phyloP scores from a whole-genome alignment of 2,329 filamentous ascomycete genomes.

The Exophiala phaeomuriformis region DNA sequence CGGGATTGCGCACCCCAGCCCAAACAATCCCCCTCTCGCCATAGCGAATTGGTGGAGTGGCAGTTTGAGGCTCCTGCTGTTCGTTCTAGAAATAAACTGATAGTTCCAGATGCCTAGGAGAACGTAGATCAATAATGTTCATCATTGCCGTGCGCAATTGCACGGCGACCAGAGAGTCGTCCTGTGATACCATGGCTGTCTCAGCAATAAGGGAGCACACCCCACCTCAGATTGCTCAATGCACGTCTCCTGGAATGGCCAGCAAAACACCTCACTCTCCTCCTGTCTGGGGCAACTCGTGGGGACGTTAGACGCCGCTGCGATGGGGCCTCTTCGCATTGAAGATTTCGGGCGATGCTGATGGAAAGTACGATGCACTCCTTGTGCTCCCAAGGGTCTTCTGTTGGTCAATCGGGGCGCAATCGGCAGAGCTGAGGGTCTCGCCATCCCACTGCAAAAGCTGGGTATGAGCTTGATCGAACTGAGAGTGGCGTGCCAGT shows the following conservation, averaged over 20 bases:
- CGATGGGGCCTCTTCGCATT: background rate
- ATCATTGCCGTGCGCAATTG: background rate
- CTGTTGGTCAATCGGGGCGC: background rate
- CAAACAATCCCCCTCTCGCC: background rate
- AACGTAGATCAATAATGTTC: background rate
- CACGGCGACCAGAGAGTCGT: constrained; percentile 1
- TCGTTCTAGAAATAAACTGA: constrained; percentile 1
- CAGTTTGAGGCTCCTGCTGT: background rate
- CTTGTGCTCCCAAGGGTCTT: too few species aligned
- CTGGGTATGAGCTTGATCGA: too few species aligned
- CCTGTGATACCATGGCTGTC: constrained; percentile 16
- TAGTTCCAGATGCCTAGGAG: background rate
- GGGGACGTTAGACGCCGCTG: background rate
- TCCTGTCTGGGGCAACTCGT: constrained; percentile 12
- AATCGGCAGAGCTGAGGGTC: background rate
- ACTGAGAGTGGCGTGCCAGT: too few species aligned
- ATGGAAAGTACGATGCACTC: background rate
- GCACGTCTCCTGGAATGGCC: constrained; percentile 11
- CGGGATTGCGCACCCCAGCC: background rate
- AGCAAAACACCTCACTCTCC: constrained; percentile 13
- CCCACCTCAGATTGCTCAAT: constrained; percentile 16
- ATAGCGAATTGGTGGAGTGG: background rate
- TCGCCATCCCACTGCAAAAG: background rate
- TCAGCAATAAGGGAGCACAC: constrained; percentile 14
- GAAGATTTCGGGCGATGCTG: background rate